Evolutionary conservation across 495 filamentous ascomycete species (phyloP).

Genomic region (Pseudevernia furfuracea): DNA sequence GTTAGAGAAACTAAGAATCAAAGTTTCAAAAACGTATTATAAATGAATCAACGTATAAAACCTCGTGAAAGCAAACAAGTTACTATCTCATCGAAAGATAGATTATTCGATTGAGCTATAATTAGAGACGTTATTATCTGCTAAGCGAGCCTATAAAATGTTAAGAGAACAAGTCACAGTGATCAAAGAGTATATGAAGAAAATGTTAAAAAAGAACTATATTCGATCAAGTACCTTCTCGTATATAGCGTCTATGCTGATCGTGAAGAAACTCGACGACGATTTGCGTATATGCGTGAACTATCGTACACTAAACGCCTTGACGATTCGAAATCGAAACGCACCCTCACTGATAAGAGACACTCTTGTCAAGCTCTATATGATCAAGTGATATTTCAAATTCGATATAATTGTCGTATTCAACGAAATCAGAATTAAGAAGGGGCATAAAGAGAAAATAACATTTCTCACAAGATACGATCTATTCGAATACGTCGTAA

Average conservation of each 20-base stretch:
- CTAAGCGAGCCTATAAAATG: background rate
- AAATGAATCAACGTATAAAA: background rate
- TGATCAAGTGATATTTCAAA: no score
- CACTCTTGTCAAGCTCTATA: no score
- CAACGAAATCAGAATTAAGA: no score
- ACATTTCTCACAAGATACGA: no score
- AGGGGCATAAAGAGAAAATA: no score
- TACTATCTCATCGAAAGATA: no score
- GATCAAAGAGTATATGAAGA: background rate
- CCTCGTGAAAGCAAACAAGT: background rate
- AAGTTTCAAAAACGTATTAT: background rate
- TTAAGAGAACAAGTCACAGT: background rate
- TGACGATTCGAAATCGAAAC: no score
- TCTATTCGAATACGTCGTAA: no score
- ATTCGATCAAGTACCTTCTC: background rate
- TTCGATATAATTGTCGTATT: no score
- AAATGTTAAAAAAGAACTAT: background rate
- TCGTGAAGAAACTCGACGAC: conserved; percentile 5
- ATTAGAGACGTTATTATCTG: no score
- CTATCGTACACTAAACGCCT: no score
- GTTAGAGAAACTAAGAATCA: background rate
- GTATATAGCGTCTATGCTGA: conserved; percentile 3
- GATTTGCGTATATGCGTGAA: background rate
- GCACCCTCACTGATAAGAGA: no score
- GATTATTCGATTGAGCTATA: background rate